Evolutionary conservation across 176 grass and related monocot genomes (phyloP).

Genomic region (Saccharum spontaneum): DNA sequence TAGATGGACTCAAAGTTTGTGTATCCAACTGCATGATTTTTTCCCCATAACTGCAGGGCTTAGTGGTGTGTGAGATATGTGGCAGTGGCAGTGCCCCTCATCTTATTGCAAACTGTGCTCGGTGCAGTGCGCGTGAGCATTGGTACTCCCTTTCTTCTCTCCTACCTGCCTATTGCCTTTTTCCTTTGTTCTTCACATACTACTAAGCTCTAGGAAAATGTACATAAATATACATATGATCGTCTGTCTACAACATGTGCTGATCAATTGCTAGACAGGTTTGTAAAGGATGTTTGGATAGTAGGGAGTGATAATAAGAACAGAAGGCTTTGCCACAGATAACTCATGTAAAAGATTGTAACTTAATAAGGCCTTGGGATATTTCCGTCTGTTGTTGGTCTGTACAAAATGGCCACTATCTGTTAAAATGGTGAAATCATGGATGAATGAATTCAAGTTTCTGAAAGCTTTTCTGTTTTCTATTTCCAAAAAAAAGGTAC

Average conservation of each 20-base stretch:
- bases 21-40: background rate
- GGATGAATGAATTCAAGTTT: background rate
- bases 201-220: background rate
- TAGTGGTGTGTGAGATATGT: slow-evolving; percentile 32
- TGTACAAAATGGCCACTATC: background rate
- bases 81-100: slow-evolving; percentile 20
- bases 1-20: background rate
- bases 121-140: background rate
- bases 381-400: background rate
- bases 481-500: background rate
- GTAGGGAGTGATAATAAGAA: background rate
- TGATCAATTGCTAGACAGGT: background rate
- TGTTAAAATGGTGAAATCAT: too few species aligned
- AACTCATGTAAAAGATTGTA: background rate
- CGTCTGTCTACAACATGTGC: background rate
- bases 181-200: background rate
- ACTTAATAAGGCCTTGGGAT: background rate
- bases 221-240: background rate
- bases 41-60: background rate
- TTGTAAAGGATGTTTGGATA: slow-evolving; percentile 7
- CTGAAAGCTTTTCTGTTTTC: background rate
- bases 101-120: slow-evolving; percentile 18
- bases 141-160: background rate
- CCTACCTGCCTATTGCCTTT: background rate
- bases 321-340: background rate